phyloP scores from a whole-genome alignment of 1,284 basidiomycete genomes.

The Gomphus sp. region DNA sequence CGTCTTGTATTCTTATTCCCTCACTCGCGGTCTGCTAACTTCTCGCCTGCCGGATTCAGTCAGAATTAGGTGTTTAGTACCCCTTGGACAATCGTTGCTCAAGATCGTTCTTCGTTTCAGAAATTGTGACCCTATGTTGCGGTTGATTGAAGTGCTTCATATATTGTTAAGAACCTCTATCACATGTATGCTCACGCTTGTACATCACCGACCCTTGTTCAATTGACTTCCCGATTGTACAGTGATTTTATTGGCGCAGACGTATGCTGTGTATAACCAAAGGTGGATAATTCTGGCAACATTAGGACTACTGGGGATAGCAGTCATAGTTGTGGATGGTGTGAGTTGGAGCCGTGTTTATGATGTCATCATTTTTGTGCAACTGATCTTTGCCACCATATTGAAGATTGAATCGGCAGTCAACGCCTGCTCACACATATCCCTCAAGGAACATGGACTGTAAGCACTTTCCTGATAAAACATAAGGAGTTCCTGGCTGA shows the following conservation, averaged over 20 bases:
- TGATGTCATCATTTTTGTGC: not conserved
- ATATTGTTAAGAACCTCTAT: not conserved
- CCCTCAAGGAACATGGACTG: too few relatives aligned
- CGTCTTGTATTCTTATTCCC: not conserved
- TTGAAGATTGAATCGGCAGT: not conserved
- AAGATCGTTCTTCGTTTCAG: not conserved
- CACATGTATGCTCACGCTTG: not conserved
- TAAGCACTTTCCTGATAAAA: too few relatives aligned
- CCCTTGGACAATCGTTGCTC: not conserved
- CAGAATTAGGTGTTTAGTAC: not conserved
- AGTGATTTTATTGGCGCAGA: conserved; percentile 3
- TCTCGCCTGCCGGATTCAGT: not conserved
- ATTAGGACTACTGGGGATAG: not conserved
- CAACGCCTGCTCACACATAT: not conserved
- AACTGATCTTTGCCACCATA: not conserved
- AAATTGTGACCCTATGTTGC: not conserved
- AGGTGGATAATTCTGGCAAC: not conserved
- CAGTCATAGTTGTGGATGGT: not conserved
- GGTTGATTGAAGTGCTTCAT: not conserved
- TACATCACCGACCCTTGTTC: not conserved
- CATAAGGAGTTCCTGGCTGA: not conserved
- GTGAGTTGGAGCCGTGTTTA: not conserved
- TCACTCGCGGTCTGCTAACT: not conserved
- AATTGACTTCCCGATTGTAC: not conserved
- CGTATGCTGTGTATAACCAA: conserved; percentile 7